Base-by-base conservation (phyloP, 2,329 filamentous ascomycete genomes). In the Corinectria fuckeliana region DNA sequence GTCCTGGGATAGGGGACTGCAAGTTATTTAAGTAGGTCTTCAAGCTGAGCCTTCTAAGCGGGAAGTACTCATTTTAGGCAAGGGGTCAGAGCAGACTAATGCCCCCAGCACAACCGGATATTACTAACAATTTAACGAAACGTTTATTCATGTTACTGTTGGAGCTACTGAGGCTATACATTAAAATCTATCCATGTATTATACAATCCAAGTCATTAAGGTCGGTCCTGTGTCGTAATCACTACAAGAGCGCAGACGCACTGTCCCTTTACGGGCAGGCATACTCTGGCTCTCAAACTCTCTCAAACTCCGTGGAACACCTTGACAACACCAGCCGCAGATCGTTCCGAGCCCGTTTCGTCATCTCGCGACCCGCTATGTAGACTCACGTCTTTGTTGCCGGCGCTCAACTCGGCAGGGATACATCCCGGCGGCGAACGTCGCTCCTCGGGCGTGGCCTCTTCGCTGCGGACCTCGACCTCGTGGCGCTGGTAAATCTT, bases 401-500 rank as follows among this genome's bases (percentile, higher is more conserved):
- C 58, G 18, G 41, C 10, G 4, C 32, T 51, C 50, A 69, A 26
- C 18, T 68, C 63, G 5, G 52, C 21, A 1, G 68, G 68, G 10
- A 70, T 60, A 8, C 56, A 56, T 3, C 68, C 68, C 8, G 66
- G 55, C 2, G 68, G 68, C 7, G 55, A 56, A 9, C 68, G 61
- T 13, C 68, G 56, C 16, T 69, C 60, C 4, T 65, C 63, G 3
- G 63, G 62, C 1, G 58, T 58, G n/a, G 68, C 68, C 2, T 68
- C 66, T 47, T 70, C 68, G 13, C 56, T 61, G 21, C 58, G 66
- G 10, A 77, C 64, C 42, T 71, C 66, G 8, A 77, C 65, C 47
- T 77, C 75, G 60, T 73, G 72, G 32, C 72, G 71, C 42, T 71
- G 73, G 56, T 76, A 77, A 32, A 77, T 77, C 67, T 72, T 72